Conservation (phyloP, 164 flowering plant species). For the Taxillus chinensis region DNA sequence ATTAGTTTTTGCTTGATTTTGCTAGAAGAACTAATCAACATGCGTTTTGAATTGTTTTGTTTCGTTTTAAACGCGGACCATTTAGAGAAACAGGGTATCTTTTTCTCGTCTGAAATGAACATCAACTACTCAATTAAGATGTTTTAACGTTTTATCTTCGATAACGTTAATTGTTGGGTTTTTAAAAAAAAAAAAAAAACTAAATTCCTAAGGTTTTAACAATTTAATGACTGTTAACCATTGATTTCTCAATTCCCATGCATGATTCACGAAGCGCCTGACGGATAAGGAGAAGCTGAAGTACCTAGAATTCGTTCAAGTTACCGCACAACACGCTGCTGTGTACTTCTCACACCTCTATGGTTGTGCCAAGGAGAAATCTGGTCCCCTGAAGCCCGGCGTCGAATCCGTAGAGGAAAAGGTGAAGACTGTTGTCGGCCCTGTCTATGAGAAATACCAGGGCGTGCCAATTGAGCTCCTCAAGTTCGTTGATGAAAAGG, state of each 20-base stretch:
- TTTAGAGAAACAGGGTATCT: no score
- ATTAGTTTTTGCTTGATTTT: no score
- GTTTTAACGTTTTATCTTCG: no score
- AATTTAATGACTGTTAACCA: no score
- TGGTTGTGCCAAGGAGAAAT: conserved; percentile 26
- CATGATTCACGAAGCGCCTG: conserved; percentile 3
- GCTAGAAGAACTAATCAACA: no score
- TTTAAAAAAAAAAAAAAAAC: no score
- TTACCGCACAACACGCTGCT: conserved; percentile 17
- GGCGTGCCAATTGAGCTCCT: conserved; percentile 30
- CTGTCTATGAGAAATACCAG: conserved; percentile 29
- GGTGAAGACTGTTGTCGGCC: conserved; percentile 30
- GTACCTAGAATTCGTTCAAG: conserved; percentile 36
- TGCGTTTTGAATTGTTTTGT: no score
- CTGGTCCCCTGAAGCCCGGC: conserved; percentile 43
- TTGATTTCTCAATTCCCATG: not conserved
- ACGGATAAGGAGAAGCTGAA: conserved; percentile 20
- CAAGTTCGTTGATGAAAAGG: conserved; percentile 37
- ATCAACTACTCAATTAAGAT: no score
- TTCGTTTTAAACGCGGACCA: no score
- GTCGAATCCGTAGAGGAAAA: conserved; percentile 37
- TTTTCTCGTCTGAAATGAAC: no score
- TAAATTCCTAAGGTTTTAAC: no score
- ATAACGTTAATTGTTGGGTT: no score
- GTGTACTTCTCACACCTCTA: conserved; percentile 20